Percentiles rank a stretch among this genome's conserved stretches.
Conservation (phyloP, 2,329 filamentous ascomycete genomes). For the Claviceps paspali region DNA sequence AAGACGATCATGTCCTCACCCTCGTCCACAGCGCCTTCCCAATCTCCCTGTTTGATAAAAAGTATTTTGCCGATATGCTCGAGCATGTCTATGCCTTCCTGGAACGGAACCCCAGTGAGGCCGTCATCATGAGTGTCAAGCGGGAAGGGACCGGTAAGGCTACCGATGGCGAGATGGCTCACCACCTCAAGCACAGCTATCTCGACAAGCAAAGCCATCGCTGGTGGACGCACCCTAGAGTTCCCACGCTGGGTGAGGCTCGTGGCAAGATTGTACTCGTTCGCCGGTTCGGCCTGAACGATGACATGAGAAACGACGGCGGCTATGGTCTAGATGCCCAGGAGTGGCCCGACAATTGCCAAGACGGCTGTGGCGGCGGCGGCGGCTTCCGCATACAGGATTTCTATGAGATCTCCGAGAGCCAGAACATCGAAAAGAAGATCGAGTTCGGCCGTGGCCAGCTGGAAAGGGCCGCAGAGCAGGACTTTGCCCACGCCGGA, state of each 20-base stretch:
- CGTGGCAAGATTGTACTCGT: conserved; percentile 75
- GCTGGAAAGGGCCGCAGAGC: conserved; percentile 53
- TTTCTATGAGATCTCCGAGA: conserved; percentile 76
- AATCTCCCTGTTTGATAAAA: conserved; percentile 65
- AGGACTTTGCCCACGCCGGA: conserved; percentile 28
- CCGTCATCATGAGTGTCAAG: conserved; percentile 76
- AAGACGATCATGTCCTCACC: conserved; percentile 48
- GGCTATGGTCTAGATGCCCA: conserved; percentile 47
- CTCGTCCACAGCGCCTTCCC: conserved; percentile 89
- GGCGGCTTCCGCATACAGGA: conserved; percentile 79
- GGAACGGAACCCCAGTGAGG: conserved; percentile 61
- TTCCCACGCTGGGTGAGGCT: conserved; percentile 64
- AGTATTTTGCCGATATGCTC: conserved; percentile 63
- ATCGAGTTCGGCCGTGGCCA: conserved; percentile 59
- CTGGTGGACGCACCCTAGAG: conserved; percentile 67
- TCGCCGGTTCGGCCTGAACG: conserved; percentile 59
- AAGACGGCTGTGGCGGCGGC: conserved; percentile 52
- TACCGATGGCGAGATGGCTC: conserved; percentile 64
- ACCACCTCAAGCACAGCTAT: conserved; percentile 60
- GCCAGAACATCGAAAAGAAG: conserved; percentile 65
- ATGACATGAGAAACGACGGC: conserved; percentile 28
- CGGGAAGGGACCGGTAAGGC: conserved; percentile 73
- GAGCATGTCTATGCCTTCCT: conserved; percentile 61
- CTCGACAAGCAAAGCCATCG: conserved; percentile 35
- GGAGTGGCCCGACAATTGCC: conserved; percentile 77